These are phyloP conservation scores for Helotiales sp. DNA, from an alignment of 2,329 filamentous ascomycete genomes.

Conservation along the genomic window DNA sequence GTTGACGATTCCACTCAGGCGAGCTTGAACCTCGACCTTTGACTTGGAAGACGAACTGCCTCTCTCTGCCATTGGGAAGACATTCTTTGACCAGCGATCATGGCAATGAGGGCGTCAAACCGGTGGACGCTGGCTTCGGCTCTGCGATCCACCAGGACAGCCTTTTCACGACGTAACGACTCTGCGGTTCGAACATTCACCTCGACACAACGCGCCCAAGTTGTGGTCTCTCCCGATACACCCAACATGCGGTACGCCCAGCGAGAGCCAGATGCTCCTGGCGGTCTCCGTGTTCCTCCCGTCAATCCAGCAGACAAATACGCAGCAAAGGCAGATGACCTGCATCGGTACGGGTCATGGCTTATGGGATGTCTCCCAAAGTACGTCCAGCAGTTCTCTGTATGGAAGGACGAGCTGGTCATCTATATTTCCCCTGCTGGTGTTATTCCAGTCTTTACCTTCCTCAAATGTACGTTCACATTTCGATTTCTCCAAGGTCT, in stretches of 20 bases:
- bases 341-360: conserved; percentile 96
- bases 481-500: neutral
- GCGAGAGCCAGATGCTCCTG: conserved; percentile 43
- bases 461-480: conserved; percentile 73
- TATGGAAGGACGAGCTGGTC: conserved; percentile 98
- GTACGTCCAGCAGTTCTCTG: conserved; percentile 98
- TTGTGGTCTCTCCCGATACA: conserved; percentile 52
- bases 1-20: neutral
- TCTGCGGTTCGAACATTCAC: conserved; percentile 36
- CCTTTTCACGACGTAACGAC: conserved; percentile 25
- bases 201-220: conserved; percentile 37
- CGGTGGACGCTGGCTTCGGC: conserved; percentile 56
- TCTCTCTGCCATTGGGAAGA: conserved; percentile 34
- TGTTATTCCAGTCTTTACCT: conserved; percentile 87
- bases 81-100: conserved; percentile 41
- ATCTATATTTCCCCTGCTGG: conserved; percentile 89
- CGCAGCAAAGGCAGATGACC: conserved; percentile 77
- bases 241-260: conserved; percentile 68
- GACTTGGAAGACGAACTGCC: neutral
- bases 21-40: conserved; percentile 6
- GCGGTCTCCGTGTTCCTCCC: conserved; percentile 72
- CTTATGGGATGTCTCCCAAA: conserved; percentile 95
- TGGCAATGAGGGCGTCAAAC: conserved; percentile 62
- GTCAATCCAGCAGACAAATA: conserved; percentile 95
- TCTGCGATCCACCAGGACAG: conserved; percentile 51